Percentiles rank a stretch among this genome's conserved stretches.
Evolutionary conservation across 164 flowering plant genomes (phyloP).

Genomic region (Vitis rupestris): DNA sequence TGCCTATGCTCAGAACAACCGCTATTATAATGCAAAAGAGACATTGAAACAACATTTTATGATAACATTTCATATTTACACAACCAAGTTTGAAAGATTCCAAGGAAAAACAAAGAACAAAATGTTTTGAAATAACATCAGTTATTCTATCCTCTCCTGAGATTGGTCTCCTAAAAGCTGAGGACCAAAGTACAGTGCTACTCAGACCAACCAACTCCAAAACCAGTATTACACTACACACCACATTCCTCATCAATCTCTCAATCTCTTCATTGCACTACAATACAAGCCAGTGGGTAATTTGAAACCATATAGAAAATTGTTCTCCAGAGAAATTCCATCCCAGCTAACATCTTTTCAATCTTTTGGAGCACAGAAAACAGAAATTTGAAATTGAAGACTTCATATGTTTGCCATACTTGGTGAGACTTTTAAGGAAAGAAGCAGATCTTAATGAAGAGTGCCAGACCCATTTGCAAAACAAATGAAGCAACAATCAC

Average conservation of each 20-base stretch:
- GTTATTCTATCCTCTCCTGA: not conserved
- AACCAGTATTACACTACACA: not conserved
- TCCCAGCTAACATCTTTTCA: not conserved
- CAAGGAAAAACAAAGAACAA: too few relatives aligned
- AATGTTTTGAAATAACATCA: too few relatives aligned
- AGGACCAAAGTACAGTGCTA: not conserved
- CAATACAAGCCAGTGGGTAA: not conserved
- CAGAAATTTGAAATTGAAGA: not conserved
- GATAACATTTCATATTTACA: too few relatives aligned
- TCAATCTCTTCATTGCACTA: not conserved
- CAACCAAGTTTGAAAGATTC: too few relatives aligned
- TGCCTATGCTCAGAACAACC: too few relatives aligned
- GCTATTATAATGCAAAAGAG: too few relatives aligned
- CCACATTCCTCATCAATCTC: not conserved
- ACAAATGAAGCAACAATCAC: slow-evolving; percentile 62
- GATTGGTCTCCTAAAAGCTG: not conserved
- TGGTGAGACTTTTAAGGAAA: slow-evolving; percentile 38
- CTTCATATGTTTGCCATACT: too few relatives aligned
- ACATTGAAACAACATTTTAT: too few relatives aligned
- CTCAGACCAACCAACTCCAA: slow-evolving; percentile 2
- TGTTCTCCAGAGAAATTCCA: not conserved
- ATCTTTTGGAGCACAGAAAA: not conserved
- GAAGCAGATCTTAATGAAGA: slow-evolving; percentile 88
- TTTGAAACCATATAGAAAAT: slow-evolving; percentile 4
- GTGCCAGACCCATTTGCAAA: slow-evolving; percentile 75